These are phyloP conservation scores for Phytophthora podocarpi DNA, from an alignment of 352 stramenopile species.

Conservation along the genomic window DNA sequence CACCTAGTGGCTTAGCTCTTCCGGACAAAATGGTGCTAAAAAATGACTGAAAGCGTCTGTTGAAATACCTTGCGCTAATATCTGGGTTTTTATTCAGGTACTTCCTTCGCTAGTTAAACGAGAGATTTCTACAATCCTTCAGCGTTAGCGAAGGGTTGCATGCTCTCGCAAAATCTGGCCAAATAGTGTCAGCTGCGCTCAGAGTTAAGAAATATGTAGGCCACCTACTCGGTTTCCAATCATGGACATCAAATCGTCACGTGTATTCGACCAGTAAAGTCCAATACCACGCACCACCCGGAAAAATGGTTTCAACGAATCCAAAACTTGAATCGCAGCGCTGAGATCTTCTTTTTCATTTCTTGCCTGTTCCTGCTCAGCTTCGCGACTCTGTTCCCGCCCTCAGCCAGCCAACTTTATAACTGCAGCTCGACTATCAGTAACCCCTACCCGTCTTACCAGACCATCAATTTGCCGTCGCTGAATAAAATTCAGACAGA, in stretches of 20 bases:
- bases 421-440: not conserved
- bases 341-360: conserved; percentile 1
- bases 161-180: no score
- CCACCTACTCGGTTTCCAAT: conserved; percentile 23
- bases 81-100: no score
- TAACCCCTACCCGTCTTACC: not conserved
- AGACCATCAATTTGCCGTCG: conserved; percentile 29
- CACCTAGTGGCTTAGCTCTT: no score
- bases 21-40: no score
- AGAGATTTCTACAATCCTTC: no score
- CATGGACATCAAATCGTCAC: conserved; percentile 24
- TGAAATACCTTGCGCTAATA: no score
- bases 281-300: conserved; percentile 12
- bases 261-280: conserved; percentile 25
- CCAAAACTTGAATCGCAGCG: conserved; percentile 1
- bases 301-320: conserved; percentile 30
- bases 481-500: conserved; percentile 34
- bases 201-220: conserved; percentile 30
- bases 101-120: no score
- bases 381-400: not conserved
- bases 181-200: no score
- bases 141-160: no score
- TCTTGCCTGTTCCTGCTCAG: not conserved
- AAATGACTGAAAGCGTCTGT: no score
- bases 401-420: not conserved